phyloP scores from a whole-genome alignment of 768 basidiomycete genomes.

The Candolleomyces eurysporus region DNA sequence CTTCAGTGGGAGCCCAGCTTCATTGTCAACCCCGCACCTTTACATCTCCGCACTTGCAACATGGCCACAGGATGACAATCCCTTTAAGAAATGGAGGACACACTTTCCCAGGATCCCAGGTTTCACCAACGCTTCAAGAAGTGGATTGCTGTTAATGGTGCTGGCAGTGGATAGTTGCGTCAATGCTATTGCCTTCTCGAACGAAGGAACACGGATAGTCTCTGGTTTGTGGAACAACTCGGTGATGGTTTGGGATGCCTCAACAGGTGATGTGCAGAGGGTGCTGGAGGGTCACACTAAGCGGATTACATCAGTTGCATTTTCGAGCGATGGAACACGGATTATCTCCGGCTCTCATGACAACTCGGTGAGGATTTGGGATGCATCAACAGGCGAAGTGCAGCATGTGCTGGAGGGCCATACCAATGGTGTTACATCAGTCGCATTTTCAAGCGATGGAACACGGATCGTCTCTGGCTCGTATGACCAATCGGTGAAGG shows the following conservation, averaged over 20 bases:
- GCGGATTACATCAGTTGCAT: conserved; percentile 15
- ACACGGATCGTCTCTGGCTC: not conserved
- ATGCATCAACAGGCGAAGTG: conserved; percentile 7
- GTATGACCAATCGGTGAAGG: not conserved
- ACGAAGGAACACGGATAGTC: no score
- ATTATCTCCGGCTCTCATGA: conserved; percentile 14
- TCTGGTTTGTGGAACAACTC: no score
- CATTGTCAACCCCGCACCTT: conserved; percentile 20
- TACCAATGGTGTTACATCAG: conserved; percentile 12
- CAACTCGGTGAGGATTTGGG: no score
- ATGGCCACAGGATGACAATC: conserved; percentile 11
- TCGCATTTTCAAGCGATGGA: conserved; percentile 16
- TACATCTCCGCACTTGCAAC: conserved; percentile 23
- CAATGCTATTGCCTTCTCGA: not conserved
- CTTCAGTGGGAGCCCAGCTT: conserved; percentile 13
- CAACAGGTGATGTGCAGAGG: not conserved
- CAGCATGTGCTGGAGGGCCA: conserved; percentile 10
- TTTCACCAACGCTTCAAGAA: conserved; percentile 5
- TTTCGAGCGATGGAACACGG: conserved; percentile 17
- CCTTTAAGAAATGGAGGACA: conserved; percentile 8
- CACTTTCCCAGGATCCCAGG: conserved; percentile 14
- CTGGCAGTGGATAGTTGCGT: not conserved
- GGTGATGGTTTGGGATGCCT: no score
- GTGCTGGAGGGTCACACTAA: conserved; percentile 8
- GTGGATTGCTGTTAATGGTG: conserved; percentile 8